Base-by-base conservation (phyloP, 768 basidiomycete species). In the Tricholoma furcatifolium region DNA sequence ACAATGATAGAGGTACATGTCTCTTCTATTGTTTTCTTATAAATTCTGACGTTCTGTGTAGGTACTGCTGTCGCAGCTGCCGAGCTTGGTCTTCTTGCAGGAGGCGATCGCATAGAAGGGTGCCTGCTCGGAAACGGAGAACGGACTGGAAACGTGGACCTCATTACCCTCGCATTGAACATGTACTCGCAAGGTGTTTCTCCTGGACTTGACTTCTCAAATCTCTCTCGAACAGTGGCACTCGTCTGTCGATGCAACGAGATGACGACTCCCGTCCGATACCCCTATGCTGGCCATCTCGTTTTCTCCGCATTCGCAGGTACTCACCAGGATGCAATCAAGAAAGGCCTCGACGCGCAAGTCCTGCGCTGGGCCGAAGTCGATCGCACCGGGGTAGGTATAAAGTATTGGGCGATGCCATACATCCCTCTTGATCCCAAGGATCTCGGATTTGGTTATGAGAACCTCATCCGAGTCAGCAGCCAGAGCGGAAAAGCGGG, bases 271-370 rank as follows among this genome's bases (percentile, higher is more conserved):
- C 91, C 91, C 63, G 85, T 85, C 5, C 76, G 90, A 35, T 87
- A 91, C 61, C 91, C 90, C 3, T 92, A 91, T 58, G 88, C 87
- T 3, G 90, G 90, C 50, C 88, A 90, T 56, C 78, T 92, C 42
- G 90, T 91, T 58, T 92, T 91, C 66, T 89, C 90, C 17, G 90
- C 90, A 7, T 92, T 92, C 74, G 88, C 87, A 27, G 90, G 90
- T 21, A 86, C 84, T 10, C 90, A 92, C 66, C 87, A 88, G 68
- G 90, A 92, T 59, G 90, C 90, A 11, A 84, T 92, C 77, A 92
- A 91, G 71, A 92, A 92, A 70, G 90, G 90, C 36, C 88, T 92
- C 69, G 85, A 87, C 67, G 78, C 75, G 7, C 84, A 88, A 62
- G 68, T 65, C 35, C 67, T 67, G 50, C 73, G 83, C 34, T 79